Percentiles rank a stretch among this genome's conserved stretches.
phyloP scores from a whole-genome alignment of 139 green algal genomes.

The Picochlorum sp. region DNA sequence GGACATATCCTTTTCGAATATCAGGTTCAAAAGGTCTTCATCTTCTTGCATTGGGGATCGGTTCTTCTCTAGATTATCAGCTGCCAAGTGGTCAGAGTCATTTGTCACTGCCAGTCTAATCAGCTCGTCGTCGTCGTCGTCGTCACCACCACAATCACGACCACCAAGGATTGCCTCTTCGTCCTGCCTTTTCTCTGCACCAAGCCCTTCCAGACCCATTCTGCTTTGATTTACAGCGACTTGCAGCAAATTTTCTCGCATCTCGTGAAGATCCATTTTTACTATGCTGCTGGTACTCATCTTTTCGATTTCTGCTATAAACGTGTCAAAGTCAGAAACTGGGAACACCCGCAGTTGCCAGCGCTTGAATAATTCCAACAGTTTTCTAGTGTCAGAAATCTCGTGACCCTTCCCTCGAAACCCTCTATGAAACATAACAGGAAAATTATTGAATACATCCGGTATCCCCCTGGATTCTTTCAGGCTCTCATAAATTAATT shows the following conservation, averaged over 20 bases:
- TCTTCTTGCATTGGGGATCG: background rate
- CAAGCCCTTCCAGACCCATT: too few relatives aligned
- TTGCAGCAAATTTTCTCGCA: constrained; percentile 20
- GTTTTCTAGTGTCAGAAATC: constrained; percentile 23
- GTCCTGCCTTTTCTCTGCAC: background rate
- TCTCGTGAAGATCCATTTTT: constrained; percentile 1
- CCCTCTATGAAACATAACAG: constrained; percentile 6
- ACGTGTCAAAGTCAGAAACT: constrained; percentile 22
- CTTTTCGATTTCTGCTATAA: constrained; percentile 26
- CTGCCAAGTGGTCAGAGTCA: background rate
- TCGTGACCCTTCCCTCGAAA: constrained; percentile 30
- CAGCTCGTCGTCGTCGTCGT: constrained; percentile 17
- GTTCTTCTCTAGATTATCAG: background rate
- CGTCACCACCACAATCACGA: constrained; percentile 1
- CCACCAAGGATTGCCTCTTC: background rate
- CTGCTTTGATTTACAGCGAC: background rate
- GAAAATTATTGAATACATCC: constrained; percentile 25
- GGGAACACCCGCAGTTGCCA: constrained; percentile 39
- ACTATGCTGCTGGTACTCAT: constrained; percentile 14
- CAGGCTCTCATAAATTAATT: constrained; percentile 32
- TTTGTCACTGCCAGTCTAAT: constrained; percentile 9
- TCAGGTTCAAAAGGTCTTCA: background rate
- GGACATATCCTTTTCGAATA: background rate
- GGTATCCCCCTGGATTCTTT: constrained; percentile 18
- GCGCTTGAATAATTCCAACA: constrained; percentile 43